Percentiles rank a stretch among this genome's conserved stretches.
Conservation (phyloP, 257 asterid species). For the Nicotiana noctiflora region DNA sequence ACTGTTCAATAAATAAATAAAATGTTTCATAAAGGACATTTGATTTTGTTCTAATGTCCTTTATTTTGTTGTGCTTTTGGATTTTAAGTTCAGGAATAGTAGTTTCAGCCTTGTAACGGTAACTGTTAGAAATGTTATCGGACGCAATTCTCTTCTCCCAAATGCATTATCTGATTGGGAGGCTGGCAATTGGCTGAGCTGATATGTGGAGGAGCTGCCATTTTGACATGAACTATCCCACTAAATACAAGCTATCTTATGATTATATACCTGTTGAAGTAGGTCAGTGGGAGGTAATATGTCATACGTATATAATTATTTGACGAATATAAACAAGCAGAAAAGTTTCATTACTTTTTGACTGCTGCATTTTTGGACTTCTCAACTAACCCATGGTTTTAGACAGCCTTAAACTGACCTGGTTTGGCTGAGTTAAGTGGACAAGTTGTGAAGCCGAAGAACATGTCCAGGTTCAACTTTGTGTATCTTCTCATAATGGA, state of each 20-base stretch:
- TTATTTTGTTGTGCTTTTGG: not conserved
- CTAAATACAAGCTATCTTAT: not conserved
- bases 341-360: not conserved
- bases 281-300: slow-evolving; percentile 2
- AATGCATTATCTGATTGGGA: not conserved
- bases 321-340: not conserved
- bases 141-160: not conserved
- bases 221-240: not conserved
- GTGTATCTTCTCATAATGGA: not conserved
- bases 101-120: not conserved
- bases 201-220: not conserved
- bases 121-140: not conserved
- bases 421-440: not conserved
- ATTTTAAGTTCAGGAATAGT: not conserved
- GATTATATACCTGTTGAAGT: not conserved
- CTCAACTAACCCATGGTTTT: not conserved
- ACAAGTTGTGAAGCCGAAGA: not conserved
- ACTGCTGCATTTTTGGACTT: not conserved
- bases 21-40: not conserved
- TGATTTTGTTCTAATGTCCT: not conserved
- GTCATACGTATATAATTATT: not conserved
- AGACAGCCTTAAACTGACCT: slow-evolving; percentile 1
- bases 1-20: too few relatives aligned
- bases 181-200: not conserved
- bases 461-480: not conserved